Evolutionary conservation across 116 monocot genomes (phyloP).

Genomic region (Papilionanthe hybrid): DNA sequence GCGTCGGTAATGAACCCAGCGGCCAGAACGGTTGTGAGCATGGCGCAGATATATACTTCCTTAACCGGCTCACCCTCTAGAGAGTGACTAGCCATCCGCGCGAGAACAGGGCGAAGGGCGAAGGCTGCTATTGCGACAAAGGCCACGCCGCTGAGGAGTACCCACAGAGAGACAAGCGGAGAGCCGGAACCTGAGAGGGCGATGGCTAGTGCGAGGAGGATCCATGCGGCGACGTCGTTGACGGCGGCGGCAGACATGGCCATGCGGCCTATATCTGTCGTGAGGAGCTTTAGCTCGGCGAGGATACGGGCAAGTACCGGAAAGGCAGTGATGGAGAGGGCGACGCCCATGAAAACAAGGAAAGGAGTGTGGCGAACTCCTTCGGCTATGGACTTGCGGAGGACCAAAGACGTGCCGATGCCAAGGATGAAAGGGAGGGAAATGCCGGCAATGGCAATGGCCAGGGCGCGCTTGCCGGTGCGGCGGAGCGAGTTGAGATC

Average conservation of each 20-base stretch:
- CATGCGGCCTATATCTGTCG: slow-evolving; percentile 25
- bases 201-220: slow-evolving; percentile 21
- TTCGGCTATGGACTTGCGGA: slow-evolving; percentile 12
- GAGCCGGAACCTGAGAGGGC: slow-evolving; percentile 19
- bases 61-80: slow-evolving; percentile 23
- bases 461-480: slow-evolving; percentile 18
- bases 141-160: slow-evolving; percentile 10
- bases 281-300: slow-evolving; percentile 25
- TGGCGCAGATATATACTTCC: slow-evolving; percentile 21
- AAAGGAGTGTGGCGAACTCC: slow-evolving; percentile 14
- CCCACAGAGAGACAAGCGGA: slow-evolving; percentile 21
- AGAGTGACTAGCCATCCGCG: slow-evolving; percentile 12
- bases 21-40: slow-evolving; percentile 14
- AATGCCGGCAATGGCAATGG: slow-evolving; percentile 18
- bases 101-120: slow-evolving; percentile 8
- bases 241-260: slow-evolving; percentile 30
- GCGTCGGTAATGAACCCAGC: slow-evolving; percentile 20
- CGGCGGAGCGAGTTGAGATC: slow-evolving; percentile 21
- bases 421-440: slow-evolving; percentile 23
- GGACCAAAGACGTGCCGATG: slow-evolving; percentile 23
- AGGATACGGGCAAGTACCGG: slow-evolving; percentile 20
- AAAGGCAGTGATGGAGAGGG: slow-evolving; percentile 25
- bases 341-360: slow-evolving; percentile 29
- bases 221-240: slow-evolving; percentile 29
- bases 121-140: slow-evolving; percentile 7